Base-by-base conservation (phyloP, 2,329 filamentous ascomycete species). In the Dichotomopilus funicola region DNA sequence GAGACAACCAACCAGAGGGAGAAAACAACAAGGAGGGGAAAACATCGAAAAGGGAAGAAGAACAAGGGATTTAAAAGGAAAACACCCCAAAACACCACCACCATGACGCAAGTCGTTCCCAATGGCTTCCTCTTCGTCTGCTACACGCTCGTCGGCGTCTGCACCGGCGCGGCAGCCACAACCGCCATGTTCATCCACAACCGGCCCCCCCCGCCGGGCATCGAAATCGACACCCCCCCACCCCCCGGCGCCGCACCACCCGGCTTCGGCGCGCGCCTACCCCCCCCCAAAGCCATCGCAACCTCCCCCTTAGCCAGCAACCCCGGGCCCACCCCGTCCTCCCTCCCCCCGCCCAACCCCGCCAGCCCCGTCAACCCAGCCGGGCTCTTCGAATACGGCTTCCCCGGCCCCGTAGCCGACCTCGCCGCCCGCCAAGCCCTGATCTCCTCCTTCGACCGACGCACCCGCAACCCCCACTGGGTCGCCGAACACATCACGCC, bases 401-500 rank as follows among this genome's bases (percentile, higher is more conserved):
- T 97, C 73, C 92, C 94, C 0, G 94, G 94, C 56, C 94, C 94
- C 36, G 76, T 96, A 41, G 80, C 86, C 65, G 94, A 99, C 72
- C 78, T 95, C 44, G 86, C 91, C 54, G 80, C 80, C 54, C 86
- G 90, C 40, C 76, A 83, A 33, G 88, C 89, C 37, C 81, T 97
- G 53, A 81, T 91, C 62, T 95, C 91, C 36, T 86, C 88, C 65
- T 99, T 87, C 80, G 92, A 99, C 74, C 89, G 94, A 34, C 86
- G 89, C 59, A 87, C 85, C 44, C 85, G 91, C 68, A 99, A 99
- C 73, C 94, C 94, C 35, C 81, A 88, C 70, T 99, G 92, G 92
- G 94, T 91, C 7, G 86, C 87, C 61, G 94, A 99, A 76, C 94
- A 99, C 77, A 96, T 99, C 72, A 99, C 94, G 0, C 85, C 91